Base-by-base conservation (phyloP, 129 eudicot genomes). In the Silybum marianum region DNA sequence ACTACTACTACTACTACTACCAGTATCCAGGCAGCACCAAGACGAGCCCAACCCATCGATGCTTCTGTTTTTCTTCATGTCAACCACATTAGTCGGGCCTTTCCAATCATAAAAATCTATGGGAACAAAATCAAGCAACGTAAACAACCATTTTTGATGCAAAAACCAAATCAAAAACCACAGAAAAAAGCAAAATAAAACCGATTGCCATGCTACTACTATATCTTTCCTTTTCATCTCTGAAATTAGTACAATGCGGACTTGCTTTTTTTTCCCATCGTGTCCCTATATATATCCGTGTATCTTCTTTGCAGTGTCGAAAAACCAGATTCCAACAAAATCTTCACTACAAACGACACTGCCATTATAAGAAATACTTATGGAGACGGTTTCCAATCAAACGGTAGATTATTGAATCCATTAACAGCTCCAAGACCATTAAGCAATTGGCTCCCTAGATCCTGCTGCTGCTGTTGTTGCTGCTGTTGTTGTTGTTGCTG, bases 311-410 rank as follows among this genome's bases (percentile, higher is more conserved):
- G 84, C 84, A 78, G 26, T 63, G 36, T 77, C 77, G 67, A 46
- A 82, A 76, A 76, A 71, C 76, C 75, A 76, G 87, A 67, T 74
- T 80, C 74, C 58, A 38, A 28, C 54, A 7, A 14, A 70, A 60
- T n/a, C 67, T 60, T 60, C 67, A 65, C 69, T 21, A 9, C 28
- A 65, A 65, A 25, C 30, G 38, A 6, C 84, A 77, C 83, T 68
- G 85, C 82, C 82, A 25, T 42, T 46, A 66, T 74, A 70, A 60
- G 25, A 24, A 73, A 24, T 73, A 77, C 54, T 63, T 67, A 92
- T 0, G 97, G 95, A 80, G 99, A 95, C 24, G 97, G 74, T 78
- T 95, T 91, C 97, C 98, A 95, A 88, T 95, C 97, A 85, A 90
- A 95, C 16, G 92, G 99, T 38, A 95, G 93, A 86, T 91, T 86